Conservation (phyloP, 768 basidiomycete genomes). For the Leccinum subgranulosum region DNA sequence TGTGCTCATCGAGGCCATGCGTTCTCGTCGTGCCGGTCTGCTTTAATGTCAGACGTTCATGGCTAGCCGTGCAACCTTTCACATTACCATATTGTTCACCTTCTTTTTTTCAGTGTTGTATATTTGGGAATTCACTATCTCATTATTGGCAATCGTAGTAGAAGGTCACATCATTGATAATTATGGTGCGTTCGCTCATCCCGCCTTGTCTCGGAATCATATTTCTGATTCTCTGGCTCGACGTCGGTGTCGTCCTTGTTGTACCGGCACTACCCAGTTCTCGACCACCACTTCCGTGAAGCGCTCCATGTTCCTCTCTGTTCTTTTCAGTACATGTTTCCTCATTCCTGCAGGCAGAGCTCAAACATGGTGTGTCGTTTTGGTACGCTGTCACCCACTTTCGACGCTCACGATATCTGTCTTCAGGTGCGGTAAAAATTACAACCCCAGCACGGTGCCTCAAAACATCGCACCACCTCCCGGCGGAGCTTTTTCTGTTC, state of each 20-base stretch:
- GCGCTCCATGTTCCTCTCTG: constrained; percentile 7
- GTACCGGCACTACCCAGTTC: background rate
- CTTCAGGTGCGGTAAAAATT: constrained; percentile 47
- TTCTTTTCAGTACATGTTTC: constrained; percentile 12
- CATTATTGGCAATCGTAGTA: background rate
- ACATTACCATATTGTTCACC: background rate
- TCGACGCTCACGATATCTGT: background rate
- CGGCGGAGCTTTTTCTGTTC: constrained; percentile 46
- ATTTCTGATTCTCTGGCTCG: background rate
- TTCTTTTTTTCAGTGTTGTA: background rate
- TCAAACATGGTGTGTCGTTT: constrained; percentile 28
- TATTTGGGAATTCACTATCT: background rate
- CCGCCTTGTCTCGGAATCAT: background rate
- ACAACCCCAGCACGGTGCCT: constrained; percentile 41
- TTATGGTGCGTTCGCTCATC: constrained; percentile 3
- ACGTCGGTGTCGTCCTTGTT: background rate
- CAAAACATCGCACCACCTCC: constrained; percentile 37
- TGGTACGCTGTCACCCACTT: background rate
- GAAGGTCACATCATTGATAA: background rate
- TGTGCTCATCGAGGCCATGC: background rate
- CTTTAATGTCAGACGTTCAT: background rate
- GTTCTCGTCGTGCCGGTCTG: too few relatives aligned
- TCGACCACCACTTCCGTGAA: background rate
- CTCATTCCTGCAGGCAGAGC: constrained; percentile 15
- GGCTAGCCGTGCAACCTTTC: background rate